Percentiles rank a stretch among this genome's conserved stretches.
These are phyloP conservation scores for Alternaria sp. DNA, from an alignment of 2,329 filamentous ascomycete species.

Conservation along the genomic window DNA sequence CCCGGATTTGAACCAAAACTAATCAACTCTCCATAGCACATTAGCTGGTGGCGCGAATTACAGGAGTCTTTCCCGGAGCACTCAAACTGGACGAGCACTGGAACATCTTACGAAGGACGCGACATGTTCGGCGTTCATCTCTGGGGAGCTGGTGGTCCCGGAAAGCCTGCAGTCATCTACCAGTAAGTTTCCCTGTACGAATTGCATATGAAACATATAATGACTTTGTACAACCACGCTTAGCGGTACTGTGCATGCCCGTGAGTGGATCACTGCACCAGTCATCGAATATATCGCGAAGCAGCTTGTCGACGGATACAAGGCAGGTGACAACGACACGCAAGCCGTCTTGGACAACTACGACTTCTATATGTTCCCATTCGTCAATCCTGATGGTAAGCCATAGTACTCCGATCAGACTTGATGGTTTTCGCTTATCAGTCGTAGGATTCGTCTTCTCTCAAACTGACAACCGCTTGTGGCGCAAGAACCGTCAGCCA, in stretches of 20 bases:
- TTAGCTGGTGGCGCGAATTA: conserved; percentile 31
- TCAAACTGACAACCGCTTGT: conserved; percentile 45
- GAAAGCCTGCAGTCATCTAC: conserved; percentile 43
- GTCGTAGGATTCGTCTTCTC: conserved; percentile 42
- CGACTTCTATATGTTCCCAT: conserved; percentile 45
- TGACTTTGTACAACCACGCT: background rate
- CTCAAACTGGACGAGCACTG: conserved; percentile 41
- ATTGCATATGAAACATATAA: background rate
- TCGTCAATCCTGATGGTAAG: conserved; percentile 44
- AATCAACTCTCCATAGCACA: conserved; percentile 13
- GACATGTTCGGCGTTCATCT: conserved; percentile 44
- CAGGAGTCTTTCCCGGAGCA: conserved; percentile 36
- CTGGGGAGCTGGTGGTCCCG: conserved; percentile 42
- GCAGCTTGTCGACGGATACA: conserved; percentile 40
- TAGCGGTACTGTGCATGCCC: conserved; percentile 40
- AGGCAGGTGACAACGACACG: conserved; percentile 39
- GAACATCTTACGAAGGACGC: conserved; percentile 42
- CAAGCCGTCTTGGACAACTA: conserved; percentile 41
- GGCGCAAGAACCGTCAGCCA: conserved; percentile 46
- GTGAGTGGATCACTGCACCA: conserved; percentile 52
- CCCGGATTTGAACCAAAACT: background rate
- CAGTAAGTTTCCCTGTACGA: conserved; percentile 17
- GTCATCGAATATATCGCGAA: conserved; percentile 41
- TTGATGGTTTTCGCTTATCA: background rate
- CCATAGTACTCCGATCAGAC: background rate